phyloP scores from a whole-genome alignment of 768 basidiomycete genomes.

The Guyanaporus albipodus region DNA sequence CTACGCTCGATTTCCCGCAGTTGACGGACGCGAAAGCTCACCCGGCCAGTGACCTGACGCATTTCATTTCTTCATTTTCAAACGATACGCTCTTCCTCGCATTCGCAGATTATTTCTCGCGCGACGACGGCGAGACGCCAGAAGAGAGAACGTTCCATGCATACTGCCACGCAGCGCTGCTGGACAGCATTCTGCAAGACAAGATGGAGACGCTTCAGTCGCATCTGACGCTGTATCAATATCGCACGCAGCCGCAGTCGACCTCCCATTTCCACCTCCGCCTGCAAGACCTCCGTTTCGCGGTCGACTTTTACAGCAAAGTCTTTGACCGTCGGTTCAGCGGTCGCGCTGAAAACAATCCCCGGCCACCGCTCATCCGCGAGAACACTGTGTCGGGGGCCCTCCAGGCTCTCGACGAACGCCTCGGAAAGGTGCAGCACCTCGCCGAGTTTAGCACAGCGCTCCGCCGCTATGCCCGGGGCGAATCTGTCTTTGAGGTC shows the following conservation, averaged over 20 bases:
- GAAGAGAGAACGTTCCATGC: constrained; percentile 60
- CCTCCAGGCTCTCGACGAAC: constrained; percentile 56
- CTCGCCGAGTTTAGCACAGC: constrained; percentile 24
- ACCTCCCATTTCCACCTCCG: constrained; percentile 63
- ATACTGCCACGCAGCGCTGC: constrained; percentile 70
- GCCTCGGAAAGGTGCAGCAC: constrained; percentile 42
- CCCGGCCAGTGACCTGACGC: constrained; percentile 69
- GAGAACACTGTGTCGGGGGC: constrained; percentile 69
- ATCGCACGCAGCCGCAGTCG: constrained; percentile 55
- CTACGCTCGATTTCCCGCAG: constrained; percentile 81
- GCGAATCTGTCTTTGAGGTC: constrained; percentile 42
- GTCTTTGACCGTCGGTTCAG: constrained; percentile 74
- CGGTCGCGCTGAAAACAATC: constrained; percentile 62
- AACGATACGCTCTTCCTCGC: constrained; percentile 76
- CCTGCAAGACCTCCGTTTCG: constrained; percentile 71
- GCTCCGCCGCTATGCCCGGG: constrained; percentile 54
- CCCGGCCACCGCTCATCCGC: constrained; percentile 63
- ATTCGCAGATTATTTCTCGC: constrained; percentile 76
- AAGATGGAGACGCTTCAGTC: constrained; percentile 76
- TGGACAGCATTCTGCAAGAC: constrained; percentile 90
- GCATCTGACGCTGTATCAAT: constrained; percentile 67
- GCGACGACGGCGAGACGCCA: constrained; percentile 53
- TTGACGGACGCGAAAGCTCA: constrained; percentile 62
- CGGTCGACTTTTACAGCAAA: constrained; percentile 71
- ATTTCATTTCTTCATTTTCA: constrained; percentile 85